A percentile compares a stretch with the other conserved stretches of the same genome.
phyloP scores from a whole-genome alignment of 352 stramenopile genomes.

The Globisporangium uncinulatum region DNA sequence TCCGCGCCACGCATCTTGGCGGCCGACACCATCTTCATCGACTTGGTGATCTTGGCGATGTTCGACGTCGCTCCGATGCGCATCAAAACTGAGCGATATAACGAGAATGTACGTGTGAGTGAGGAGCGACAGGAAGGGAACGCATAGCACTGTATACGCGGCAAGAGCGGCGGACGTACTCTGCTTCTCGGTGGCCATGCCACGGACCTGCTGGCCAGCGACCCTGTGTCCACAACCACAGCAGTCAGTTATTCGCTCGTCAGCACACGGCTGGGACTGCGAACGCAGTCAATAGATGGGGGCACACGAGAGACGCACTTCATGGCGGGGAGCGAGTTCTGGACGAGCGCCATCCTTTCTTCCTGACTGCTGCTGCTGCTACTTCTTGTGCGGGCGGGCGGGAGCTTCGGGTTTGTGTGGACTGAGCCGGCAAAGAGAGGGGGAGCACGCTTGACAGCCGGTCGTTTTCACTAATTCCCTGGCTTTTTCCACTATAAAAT shows the following conservation, averaged over 20 bases:
- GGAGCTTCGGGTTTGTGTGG: conserved; percentile 9
- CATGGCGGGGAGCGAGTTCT: conserved; percentile 41
- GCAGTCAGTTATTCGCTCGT: background rate
- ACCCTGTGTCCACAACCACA: conserved; percentile 27
- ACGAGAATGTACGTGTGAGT: background rate
- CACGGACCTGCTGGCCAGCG: conserved; percentile 77
- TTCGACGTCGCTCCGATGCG: conserved; percentile 98
- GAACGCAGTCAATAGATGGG: background rate
- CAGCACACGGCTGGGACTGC: background rate
- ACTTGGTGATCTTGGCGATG: conserved; percentile 99
- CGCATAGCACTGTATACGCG: background rate
- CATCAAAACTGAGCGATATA: conserved; percentile 66
- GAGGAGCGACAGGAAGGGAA: background rate
- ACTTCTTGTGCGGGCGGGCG: background rate
- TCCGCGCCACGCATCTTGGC: conserved; percentile 98
- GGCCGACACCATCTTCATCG: conserved; percentile 99
- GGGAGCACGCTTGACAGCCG: conserved; percentile 4
- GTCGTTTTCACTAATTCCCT: background rate
- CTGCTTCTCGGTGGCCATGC: conserved; percentile 99
- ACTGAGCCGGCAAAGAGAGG: conserved; percentile 7
- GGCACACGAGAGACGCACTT: conserved; percentile 28
- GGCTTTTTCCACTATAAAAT: background rate
- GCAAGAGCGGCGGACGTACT: conserved; percentile 49
- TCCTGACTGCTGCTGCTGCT: conserved; percentile 5
- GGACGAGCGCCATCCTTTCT: conserved; percentile 46